Percentiles rank a stretch among this genome's conserved stretches.
phyloP scores from a whole-genome alignment of 306 rosid species.

The Prunus fruticosa region DNA sequence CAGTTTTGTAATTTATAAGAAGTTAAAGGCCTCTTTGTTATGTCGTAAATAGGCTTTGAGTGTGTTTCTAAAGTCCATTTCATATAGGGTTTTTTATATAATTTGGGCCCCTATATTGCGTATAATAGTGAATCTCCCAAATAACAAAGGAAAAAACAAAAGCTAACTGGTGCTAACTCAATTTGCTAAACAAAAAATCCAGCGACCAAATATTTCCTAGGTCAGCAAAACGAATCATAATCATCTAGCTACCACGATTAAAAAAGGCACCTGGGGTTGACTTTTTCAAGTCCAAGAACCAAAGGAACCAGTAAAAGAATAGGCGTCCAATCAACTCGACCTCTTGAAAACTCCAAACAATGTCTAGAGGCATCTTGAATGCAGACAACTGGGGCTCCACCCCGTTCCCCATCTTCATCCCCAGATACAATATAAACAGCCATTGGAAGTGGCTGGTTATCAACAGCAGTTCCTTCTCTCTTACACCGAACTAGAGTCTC shows the following conservation, averaged over 20 bases:
- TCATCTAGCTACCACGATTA: conserved; percentile 1
- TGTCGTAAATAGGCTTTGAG: no score
- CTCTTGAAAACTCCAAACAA: conserved; percentile 66
- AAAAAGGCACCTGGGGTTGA: conserved; percentile 75
- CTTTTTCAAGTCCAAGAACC: conserved; percentile 98
- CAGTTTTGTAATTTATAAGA: no score
- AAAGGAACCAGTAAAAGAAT: conserved; percentile 91
- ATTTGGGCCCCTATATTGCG: no score
- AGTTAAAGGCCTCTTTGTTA: no score
- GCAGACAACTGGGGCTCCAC: conserved; percentile 97
- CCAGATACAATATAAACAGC: conserved; percentile 94
- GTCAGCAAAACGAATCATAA: background rate
- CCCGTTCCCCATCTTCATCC: conserved; percentile 97
- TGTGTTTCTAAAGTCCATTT: no score
- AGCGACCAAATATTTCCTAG: background rate
- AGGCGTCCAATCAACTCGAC: conserved; percentile 68
- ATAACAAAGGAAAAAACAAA: no score
- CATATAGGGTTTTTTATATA: no score
- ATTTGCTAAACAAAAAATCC: conserved; percentile 2
- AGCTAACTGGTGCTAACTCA: background rate
- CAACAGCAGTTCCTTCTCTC: conserved; percentile 44
- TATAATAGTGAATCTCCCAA: no score
- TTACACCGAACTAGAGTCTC: conserved; percentile 66
- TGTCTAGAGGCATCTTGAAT: conserved; percentile 72
- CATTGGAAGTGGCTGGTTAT: conserved; percentile 74